These are phyloP conservation scores for Tolypocladium amazonense DNA, from an alignment of 2,329 filamentous ascomycete species.

Conservation along the genomic window DNA sequence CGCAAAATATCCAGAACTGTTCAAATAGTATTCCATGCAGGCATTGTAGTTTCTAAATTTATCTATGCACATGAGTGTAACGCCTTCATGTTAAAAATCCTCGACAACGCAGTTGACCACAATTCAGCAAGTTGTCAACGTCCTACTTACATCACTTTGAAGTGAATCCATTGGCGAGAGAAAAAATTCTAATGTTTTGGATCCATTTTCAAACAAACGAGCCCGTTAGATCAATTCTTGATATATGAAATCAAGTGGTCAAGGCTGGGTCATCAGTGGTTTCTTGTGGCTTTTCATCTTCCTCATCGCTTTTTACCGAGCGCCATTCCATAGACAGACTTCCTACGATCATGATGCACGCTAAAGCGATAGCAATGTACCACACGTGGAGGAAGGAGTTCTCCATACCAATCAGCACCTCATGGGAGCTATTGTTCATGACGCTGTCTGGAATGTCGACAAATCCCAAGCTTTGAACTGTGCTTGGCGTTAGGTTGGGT, in stretches of 20 bases:
- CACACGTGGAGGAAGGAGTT: not conserved
- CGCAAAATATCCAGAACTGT: no score
- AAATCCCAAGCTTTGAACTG: not conserved
- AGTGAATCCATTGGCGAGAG: no score
- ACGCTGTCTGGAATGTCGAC: not conserved
- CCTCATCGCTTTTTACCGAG: not conserved
- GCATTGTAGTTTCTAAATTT: no score
- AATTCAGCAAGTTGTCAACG: no score
- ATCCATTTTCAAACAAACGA: no score
- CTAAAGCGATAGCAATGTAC: not conserved
- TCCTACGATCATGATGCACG: not conserved
- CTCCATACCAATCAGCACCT: not conserved
- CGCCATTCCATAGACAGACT: not conserved
- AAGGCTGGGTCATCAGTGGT: not conserved
- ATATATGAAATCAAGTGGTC: not conserved
- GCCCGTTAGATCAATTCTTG: not conserved
- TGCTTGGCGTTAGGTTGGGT: not conserved
- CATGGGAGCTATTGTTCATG: not conserved
- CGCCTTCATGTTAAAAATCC: no score
- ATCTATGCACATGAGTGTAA: no score
- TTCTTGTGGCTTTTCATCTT: not conserved
- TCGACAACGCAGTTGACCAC: no score
- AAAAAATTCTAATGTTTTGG: no score
- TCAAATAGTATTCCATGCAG: no score
- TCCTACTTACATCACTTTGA: no score